phyloP scores from a whole-genome alignment of 2,329 filamentous ascomycete genomes.

The Sclerotinia nivalis region DNA sequence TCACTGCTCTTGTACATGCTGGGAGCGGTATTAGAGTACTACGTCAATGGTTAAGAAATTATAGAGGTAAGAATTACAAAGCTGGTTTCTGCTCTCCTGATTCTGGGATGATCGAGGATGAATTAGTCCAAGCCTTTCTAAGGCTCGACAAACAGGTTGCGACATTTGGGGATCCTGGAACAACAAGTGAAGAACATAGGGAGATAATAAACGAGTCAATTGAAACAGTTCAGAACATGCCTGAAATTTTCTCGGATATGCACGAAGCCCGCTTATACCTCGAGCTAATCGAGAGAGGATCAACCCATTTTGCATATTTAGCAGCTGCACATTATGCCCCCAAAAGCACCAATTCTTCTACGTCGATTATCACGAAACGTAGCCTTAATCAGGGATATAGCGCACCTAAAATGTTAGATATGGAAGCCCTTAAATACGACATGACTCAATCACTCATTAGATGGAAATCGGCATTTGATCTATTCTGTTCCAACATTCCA shows the following conservation, averaged over 20 bases:
- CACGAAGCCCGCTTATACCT: conserved; percentile 26
- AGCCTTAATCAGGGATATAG: not conserved
- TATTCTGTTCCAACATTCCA: not conserved
- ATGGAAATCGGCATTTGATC: conserved; percentile 8
- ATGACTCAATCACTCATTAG: not conserved
- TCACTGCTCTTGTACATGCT: conserved; percentile 21
- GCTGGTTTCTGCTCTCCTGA: conserved; percentile 17
- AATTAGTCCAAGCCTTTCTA: conserved; percentile 24
- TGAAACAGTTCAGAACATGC: conserved; percentile 24
- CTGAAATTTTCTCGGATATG: conserved; percentile 14
- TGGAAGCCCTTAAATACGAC: not conserved
- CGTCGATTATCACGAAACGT: not conserved
- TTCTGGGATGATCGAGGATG: conserved; percentile 23
- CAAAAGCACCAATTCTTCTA: not conserved
- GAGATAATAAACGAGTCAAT: conserved; percentile 23
- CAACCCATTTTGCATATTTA: conserved; percentile 26
- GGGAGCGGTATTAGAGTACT: conserved; percentile 14
- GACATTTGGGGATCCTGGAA: conserved; percentile 18
- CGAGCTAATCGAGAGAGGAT: conserved; percentile 28
- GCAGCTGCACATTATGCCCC: not conserved
- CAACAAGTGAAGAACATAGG: conserved; percentile 18
- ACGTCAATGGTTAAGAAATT: conserved; percentile 19
- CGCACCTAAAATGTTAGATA: not conserved
- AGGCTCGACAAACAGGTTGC: conserved; percentile 28
- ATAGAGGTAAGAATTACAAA: not conserved